Percentiles rank a stretch among this genome's conserved stretches.
Conservation (phyloP, 2,329 filamentous ascomycete species). For the Pezicula carpinea region DNA sequence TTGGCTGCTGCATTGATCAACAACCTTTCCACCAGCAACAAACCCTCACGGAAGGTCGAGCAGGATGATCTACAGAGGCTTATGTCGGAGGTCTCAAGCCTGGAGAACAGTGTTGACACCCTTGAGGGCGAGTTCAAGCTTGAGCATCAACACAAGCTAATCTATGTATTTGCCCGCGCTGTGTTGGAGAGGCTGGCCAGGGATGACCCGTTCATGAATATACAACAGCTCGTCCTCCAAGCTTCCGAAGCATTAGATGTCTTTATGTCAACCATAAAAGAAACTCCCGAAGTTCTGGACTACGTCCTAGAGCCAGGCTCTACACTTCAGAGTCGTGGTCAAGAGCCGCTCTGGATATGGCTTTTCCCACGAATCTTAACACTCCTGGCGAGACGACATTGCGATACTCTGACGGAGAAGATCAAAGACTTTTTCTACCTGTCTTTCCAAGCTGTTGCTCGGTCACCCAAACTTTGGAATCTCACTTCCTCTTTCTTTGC, state of each 20-base stretch:
- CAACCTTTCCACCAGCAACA: conserved; percentile 64
- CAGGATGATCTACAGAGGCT: conserved; percentile 73
- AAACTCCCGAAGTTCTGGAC: conserved; percentile 66
- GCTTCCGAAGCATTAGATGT: conserved; percentile 73
- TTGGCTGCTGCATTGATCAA: conserved; percentile 84
- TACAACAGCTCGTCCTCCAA: conserved; percentile 51
- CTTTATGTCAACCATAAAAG: conserved; percentile 67
- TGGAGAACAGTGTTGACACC: conserved; percentile 52
- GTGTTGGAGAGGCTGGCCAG: conserved; percentile 66
- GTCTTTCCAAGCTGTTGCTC: conserved; percentile 40
- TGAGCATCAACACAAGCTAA: conserved; percentile 76
- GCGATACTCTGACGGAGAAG: conserved; percentile 41
- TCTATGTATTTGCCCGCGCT: conserved; percentile 77
- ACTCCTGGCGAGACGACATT: conserved; percentile 49
- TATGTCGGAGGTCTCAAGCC: conserved; percentile 49
- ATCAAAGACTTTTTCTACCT: conserved; percentile 51
- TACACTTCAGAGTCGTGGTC: conserved; percentile 45
- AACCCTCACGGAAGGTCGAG: conserved; percentile 58
- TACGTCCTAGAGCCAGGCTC: conserved; percentile 35
- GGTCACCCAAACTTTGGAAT: conserved; percentile 44
- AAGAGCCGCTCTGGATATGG: conserved; percentile 63
- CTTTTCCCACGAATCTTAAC: conserved; percentile 53
- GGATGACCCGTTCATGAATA: conserved; percentile 61
- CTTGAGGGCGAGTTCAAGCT: conserved; percentile 58
- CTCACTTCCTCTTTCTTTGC: conserved; percentile 38